Evolutionary conservation across 202 grass and related monocot species (phyloP).

Genomic region (Bolboschoenoplectus hybrid): DNA sequence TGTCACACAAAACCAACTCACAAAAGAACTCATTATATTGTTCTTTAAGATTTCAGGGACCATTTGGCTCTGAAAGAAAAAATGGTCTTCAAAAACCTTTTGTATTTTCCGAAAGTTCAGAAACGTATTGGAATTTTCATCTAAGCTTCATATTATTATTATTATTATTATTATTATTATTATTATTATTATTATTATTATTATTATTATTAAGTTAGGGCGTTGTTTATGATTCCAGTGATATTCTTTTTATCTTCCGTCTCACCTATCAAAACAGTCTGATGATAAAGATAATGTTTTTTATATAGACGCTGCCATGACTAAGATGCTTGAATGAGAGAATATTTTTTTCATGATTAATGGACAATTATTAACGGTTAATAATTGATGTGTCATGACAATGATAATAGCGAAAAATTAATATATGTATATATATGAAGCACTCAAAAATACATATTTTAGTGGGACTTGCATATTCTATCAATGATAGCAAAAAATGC

Average conservation of each 20-base stretch:
- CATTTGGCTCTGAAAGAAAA: neutral
- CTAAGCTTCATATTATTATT: neutral
- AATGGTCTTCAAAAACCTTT: neutral
- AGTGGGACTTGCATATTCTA: conserved; percentile 19
- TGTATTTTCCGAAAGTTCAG: neutral
- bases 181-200: too few relatives aligned
- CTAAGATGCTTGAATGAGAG: neutral
- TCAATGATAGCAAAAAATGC: neutral
- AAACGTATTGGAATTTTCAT: neutral
- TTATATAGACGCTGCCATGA: neutral
- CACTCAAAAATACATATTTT: conserved; percentile 6
- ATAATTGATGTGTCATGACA: conserved; percentile 3
- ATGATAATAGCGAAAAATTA: neutral
- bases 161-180: too few relatives aligned
- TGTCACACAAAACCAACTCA: neutral
- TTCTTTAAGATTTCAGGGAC: neutral
- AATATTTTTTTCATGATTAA: neutral
- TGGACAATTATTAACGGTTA: conserved; percentile 24
- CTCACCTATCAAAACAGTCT: too few relatives aligned
- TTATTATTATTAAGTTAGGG: too few relatives aligned
- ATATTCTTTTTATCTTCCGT: too few relatives aligned
- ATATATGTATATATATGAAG: neutral
- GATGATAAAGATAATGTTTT: too few relatives aligned
- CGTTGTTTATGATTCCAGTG: too few relatives aligned
- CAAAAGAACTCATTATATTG: neutral